Conservation (phyloP, 805 yeast species). For the Clavispora fructus region DNA sequence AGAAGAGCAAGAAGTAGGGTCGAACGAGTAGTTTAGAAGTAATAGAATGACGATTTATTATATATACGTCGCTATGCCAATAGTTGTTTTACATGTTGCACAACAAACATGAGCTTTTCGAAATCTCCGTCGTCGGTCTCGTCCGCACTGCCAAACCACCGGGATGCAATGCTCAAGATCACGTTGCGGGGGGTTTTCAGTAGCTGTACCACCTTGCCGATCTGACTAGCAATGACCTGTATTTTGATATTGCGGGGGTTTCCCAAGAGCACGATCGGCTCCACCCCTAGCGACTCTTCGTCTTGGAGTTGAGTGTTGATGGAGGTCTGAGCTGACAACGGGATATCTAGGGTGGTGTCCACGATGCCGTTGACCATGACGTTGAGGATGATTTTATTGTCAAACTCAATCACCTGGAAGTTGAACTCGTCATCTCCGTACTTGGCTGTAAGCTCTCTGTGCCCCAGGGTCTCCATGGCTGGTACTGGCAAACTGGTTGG, state of each 20-base stretch:
- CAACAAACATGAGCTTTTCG: constrained; percentile 39
- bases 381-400: constrained; percentile 35
- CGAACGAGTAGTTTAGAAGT: not conserved
- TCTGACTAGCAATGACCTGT: constrained; percentile 45
- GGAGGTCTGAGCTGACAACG: constrained; percentile 16
- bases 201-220: constrained; percentile 37
- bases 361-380: constrained; percentile 41
- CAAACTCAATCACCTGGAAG: constrained; percentile 27
- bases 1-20: constrained; percentile 34
- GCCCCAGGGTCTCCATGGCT: not conserved
- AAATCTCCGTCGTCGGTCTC: constrained; percentile 32
- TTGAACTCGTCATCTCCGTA: constrained; percentile 4
- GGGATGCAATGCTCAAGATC: constrained; percentile 42
- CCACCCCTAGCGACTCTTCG: constrained; percentile 27
- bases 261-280: constrained; percentile 45
- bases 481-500: not conserved
- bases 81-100: constrained; percentile 20
- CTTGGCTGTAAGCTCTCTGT: constrained; percentile 2
- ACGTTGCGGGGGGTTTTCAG: constrained; percentile 32
- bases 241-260: constrained; percentile 42
- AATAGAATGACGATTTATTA: not conserved
- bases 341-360: constrained; percentile 46
- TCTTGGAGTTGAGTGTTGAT: constrained; percentile 11
- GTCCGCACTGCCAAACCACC: constrained; percentile 40
- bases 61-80: not conserved